Evolutionary conservation across 2,329 filamentous ascomycete genomes (phyloP).

Genomic region (Teratosphaeria nubilosa): DNA sequence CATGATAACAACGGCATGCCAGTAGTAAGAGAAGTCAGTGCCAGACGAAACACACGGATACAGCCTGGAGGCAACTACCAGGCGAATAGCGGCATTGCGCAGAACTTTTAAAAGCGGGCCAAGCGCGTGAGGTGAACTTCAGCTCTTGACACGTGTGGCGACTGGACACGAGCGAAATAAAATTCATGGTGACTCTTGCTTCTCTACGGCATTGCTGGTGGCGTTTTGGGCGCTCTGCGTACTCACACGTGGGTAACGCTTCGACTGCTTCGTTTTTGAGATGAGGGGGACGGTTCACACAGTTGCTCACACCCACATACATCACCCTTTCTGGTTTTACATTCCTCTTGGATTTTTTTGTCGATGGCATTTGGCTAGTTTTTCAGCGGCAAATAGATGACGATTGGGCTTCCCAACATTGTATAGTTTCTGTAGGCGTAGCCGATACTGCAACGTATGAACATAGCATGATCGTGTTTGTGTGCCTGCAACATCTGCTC

Average conservation of each 20-base stretch:
- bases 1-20: slow-evolving; percentile 56
- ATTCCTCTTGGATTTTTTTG: background rate
- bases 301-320: background rate
- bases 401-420: background rate
- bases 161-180: background rate
- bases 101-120: slow-evolving; percentile 66
- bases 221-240: background rate
- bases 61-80: slow-evolving; percentile 83
- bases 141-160: background rate
- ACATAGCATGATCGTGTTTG: background rate
- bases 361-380: background rate
- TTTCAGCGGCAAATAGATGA: background rate
- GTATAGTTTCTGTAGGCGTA: background rate
- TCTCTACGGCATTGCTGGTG: background rate
- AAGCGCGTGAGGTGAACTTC: background rate
- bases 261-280: background rate
- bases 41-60: slow-evolving; percentile 86
- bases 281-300: background rate
- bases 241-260: background rate
- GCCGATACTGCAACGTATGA: background rate
- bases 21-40: slow-evolving; percentile 85
- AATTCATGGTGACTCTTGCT: background rate
- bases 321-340: background rate
- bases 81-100: slow-evolving; percentile 82
- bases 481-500: no score